phyloP scores from a whole-genome alignment of 805 yeast species.

The Kregervanrija pseudodelftensis region DNA sequence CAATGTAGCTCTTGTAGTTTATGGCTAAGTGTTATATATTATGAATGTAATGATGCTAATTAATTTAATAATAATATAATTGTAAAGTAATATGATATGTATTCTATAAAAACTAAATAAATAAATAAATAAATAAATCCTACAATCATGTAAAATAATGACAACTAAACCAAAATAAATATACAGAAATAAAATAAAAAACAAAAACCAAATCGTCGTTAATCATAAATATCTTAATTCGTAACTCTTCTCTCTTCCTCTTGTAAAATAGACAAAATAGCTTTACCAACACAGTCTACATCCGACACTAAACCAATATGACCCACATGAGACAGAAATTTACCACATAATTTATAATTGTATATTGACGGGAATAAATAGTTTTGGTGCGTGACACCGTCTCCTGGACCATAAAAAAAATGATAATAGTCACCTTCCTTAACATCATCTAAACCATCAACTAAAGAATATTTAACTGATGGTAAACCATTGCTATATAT shows the following conservation, averaged over 20 bases:
- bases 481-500: constrained; percentile 81
- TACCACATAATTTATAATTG: constrained; percentile 70
- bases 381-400: constrained; percentile 82
- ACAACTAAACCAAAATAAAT: background rate
- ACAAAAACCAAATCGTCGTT: background rate
- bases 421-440: constrained; percentile 65
- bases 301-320: constrained; percentile 81
- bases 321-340: constrained; percentile 56
- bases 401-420: constrained; percentile 84
- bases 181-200: background rate
- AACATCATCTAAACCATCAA: constrained; percentile 54
- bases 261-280: constrained; percentile 53
- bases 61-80: background rate
- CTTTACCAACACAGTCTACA: constrained; percentile 61
- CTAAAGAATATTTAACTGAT: constrained; percentile 75
- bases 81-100: background rate
- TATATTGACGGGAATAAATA: constrained; percentile 72
- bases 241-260: constrained; percentile 36
- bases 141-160: background rate
- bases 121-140: background rate
- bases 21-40: constrained; percentile 74
- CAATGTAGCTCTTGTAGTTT: constrained; percentile 82
- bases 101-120: background rate
- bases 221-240: background rate
- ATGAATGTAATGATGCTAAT: constrained; percentile 27